phyloP scores from a whole-genome alignment of 768 basidiomycete genomes.

The Boletus coccyginus region DNA sequence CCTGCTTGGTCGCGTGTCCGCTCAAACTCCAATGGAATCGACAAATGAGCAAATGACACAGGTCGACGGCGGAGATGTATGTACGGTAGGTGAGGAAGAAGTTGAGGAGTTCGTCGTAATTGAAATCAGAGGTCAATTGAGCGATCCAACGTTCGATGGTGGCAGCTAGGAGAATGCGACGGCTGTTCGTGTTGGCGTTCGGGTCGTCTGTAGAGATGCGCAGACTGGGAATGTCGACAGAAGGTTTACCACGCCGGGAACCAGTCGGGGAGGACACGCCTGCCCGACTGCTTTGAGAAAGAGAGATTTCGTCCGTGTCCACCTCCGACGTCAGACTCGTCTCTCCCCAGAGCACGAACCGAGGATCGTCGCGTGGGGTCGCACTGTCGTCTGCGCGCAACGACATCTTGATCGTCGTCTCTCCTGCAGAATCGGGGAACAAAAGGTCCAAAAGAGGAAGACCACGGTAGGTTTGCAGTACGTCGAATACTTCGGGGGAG shows the following conservation, averaged over 20 bases:
- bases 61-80: constrained; percentile 75
- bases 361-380: constrained; percentile 80
- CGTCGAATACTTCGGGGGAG: constrained; percentile 75
- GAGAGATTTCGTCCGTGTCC: constrained; percentile 38
- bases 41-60: constrained; percentile 78
- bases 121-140: constrained; percentile 81
- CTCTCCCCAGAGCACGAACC: constrained; percentile 90
- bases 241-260: constrained; percentile 36
- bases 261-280: constrained; percentile 38
- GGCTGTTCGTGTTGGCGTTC: constrained; percentile 24
- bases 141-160: constrained; percentile 94
- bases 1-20: constrained; percentile 37
- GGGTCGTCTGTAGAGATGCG: constrained; percentile 26
- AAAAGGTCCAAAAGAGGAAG: constrained; percentile 71
- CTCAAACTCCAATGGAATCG: constrained; percentile 87
- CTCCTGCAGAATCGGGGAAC: constrained; percentile 50
- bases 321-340: constrained; percentile 31
- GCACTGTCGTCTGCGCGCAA: constrained; percentile 63
- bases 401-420: constrained; percentile 72
- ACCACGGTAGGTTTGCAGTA: constrained; percentile 76
- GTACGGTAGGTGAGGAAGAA: constrained; percentile 93
- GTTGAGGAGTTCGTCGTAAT: constrained; percentile 83
- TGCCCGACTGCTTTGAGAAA: constrained; percentile 37
- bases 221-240: constrained; percentile 27
- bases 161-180: constrained; percentile 70